phyloP scores from a whole-genome alignment of 495 filamentous ascomycete genomes.

The Penicillium roqueforti region DNA sequence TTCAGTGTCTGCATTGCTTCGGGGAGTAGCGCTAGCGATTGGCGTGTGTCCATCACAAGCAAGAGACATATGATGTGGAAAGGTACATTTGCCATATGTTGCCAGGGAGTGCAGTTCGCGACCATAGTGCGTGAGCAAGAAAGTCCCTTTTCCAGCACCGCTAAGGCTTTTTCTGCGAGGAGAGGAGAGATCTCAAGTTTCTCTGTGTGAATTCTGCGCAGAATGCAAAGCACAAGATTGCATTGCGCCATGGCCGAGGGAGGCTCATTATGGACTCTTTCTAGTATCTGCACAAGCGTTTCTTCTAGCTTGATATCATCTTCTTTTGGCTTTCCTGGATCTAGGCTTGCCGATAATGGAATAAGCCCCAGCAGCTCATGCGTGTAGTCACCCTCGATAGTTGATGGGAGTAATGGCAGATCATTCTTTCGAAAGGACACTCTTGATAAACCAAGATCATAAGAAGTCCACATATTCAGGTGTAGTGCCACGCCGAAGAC shows the following conservation, averaged over 20 bases:
- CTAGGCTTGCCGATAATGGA: conserved; percentile 33
- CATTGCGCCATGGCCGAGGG: conserved; percentile 42
- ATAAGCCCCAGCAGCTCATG: conserved; percentile 36
- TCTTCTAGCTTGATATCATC: conserved; percentile 29
- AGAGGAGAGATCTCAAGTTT: conserved; percentile 29
- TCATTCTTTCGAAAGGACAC: conserved; percentile 33
- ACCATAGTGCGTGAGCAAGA: conserved; percentile 33
- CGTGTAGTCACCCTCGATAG: conserved; percentile 31
- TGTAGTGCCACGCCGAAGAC: conserved; percentile 42
- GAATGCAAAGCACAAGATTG: conserved; percentile 47
- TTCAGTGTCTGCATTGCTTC: conserved; percentile 46
- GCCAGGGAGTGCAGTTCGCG: conserved; percentile 42
- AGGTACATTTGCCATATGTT: conserved; percentile 48
- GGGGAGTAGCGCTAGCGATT: conserved; percentile 41
- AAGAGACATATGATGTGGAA: conserved; percentile 51
- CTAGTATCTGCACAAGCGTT: conserved; percentile 21
- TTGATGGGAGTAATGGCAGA: conserved; percentile 15
- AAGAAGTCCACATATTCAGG: conserved; percentile 45
- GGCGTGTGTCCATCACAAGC: conserved; percentile 44
- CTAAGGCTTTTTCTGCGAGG: conserved; percentile 26
- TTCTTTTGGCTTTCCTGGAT: conserved; percentile 26
- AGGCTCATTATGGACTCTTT: conserved; percentile 30
- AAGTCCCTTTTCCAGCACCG: conserved; percentile 25
- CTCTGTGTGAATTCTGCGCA: conserved; percentile 41
- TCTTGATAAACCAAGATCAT: conserved; percentile 48